A percentile compares a stretch with the other conserved stretches of the same genome.
These are phyloP conservation scores for Cyberlindnera xishuangbannaensis DNA, from an alignment of 805 yeast species.

Conservation along the genomic window DNA sequence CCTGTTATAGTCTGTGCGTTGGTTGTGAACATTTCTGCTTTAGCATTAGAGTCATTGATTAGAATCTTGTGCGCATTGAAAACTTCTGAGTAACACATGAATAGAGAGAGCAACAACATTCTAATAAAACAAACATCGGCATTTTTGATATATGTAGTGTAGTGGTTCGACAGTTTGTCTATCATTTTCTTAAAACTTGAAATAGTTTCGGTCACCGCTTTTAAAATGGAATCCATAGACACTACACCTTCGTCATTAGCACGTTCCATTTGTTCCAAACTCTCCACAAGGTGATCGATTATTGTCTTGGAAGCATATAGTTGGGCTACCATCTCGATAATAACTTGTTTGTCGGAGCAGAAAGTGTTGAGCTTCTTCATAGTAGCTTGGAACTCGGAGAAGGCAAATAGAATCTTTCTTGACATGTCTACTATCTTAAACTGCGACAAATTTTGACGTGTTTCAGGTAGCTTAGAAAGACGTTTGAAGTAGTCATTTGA, in stretches of 20 bases:
- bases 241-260: constrained; percentile 10
- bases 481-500: constrained; percentile 62
- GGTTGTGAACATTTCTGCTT: not conserved
- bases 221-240: constrained; percentile 12
- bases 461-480: constrained; percentile 58
- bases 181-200: constrained; percentile 49
- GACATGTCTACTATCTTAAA: constrained; percentile 37
- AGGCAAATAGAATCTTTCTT: constrained; percentile 56
- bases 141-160: constrained; percentile 42
- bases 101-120: constrained; percentile 53
- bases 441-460: constrained; percentile 16
- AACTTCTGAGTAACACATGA: constrained; percentile 61
- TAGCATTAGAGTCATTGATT: constrained; percentile 7
- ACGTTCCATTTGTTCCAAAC: constrained; percentile 43
- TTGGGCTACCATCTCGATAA: constrained; percentile 47
- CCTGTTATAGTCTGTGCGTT: constrained; percentile 5
- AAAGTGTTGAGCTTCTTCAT: constrained; percentile 52
- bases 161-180: constrained; percentile 41
- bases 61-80: constrained; percentile 56
- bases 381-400: constrained; percentile 59
- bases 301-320: constrained; percentile 47
- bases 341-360: constrained; percentile 48
- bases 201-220: constrained; percentile 13
- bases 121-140: constrained; percentile 62
- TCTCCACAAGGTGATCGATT: constrained; percentile 52